Percentiles rank a stretch among this genome's conserved stretches.
Evolutionary conservation across 768 basidiomycete species (phyloP).

Genomic region (Mycena olivaceomarginata): DNA sequence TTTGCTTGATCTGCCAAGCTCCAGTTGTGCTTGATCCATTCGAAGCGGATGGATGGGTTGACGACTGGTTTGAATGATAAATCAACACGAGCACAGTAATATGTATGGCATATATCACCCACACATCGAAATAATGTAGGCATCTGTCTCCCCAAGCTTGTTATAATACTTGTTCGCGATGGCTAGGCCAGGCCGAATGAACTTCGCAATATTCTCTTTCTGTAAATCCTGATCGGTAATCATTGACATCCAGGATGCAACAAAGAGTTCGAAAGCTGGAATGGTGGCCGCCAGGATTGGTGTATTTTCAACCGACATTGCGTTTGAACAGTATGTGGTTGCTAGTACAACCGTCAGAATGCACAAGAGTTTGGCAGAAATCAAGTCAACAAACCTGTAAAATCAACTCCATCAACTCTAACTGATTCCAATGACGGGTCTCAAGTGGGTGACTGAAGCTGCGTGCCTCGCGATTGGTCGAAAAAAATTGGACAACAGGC

Average conservation of each 20-base stretch:
- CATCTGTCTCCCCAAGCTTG: conserved; percentile 6
- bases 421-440: conserved; percentile 2
- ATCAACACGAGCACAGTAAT: neutral
- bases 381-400: neutral
- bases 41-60: neutral
- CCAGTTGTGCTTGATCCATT: conserved; percentile 15
- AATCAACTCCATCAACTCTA: conserved; percentile 9
- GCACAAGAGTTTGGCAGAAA: neutral
- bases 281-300: conserved; percentile 1
- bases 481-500: neutral
- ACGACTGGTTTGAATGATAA: neutral
- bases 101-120: neutral
- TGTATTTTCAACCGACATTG: conserved; percentile 1
- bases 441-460: conserved; percentile 8
- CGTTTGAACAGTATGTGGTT: conserved; percentile 11
- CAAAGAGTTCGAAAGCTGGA: conserved; percentile 9
- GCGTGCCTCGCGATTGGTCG: neutral
- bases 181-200: neutral
- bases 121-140: conserved; percentile 14
- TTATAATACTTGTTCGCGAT: neutral
- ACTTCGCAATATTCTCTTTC: neutral
- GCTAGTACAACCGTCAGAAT: conserved; percentile 19
- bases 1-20: conserved; percentile 2
- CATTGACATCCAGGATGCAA: conserved; percentile 5
- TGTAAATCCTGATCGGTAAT: neutral